These are phyloP conservation scores for Sanghuangporus baumii DNA, from an alignment of 1,284 basidiomycete genomes.

Conservation along the genomic window DNA sequence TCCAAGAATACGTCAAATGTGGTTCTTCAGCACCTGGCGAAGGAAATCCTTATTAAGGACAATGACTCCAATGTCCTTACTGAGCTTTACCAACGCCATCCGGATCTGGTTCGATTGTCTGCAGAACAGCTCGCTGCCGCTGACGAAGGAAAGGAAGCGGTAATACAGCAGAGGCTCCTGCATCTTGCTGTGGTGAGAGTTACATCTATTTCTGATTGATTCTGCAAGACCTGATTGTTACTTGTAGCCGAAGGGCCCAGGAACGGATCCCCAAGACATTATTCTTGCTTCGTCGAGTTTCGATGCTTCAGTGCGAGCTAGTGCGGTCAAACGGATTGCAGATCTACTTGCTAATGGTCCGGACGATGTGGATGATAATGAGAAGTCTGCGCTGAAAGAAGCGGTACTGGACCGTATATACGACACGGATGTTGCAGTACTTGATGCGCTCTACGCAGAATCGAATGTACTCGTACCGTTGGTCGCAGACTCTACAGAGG, in stretches of 20 bases:
- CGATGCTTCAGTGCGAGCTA: conserved; percentile 43
- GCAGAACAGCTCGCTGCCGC: conserved; percentile 34
- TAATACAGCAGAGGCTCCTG: conserved; percentile 45
- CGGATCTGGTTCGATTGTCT: conserved; percentile 37
- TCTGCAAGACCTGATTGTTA: neutral
- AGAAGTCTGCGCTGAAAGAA: conserved; percentile 43
- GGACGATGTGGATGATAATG: conserved; percentile 24
- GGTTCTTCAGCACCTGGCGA: conserved; percentile 4
- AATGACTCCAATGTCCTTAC: conserved; percentile 29
- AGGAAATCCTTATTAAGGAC: neutral
- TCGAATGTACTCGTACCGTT: conserved; percentile 42
- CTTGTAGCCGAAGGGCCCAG: conserved; percentile 3
- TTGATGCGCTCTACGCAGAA: conserved; percentile 60
- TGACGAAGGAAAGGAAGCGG: conserved; percentile 35
- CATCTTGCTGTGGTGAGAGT: conserved; percentile 48
- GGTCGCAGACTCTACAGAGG: conserved; percentile 35
- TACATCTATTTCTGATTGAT: neutral
- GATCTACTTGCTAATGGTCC: conserved; percentile 26
- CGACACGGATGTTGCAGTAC: conserved; percentile 56
- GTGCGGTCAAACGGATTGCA: conserved; percentile 48
- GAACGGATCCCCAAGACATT: conserved; percentile 29
- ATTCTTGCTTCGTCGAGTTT: conserved; percentile 51
- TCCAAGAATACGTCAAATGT: neutral
- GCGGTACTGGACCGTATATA: conserved; percentile 58
- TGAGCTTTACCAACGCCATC: conserved; percentile 48